These are phyloP conservation scores for Macadamia integrifolia DNA, from an alignment of 164 flowering plant species.

Conservation along the genomic window DNA sequence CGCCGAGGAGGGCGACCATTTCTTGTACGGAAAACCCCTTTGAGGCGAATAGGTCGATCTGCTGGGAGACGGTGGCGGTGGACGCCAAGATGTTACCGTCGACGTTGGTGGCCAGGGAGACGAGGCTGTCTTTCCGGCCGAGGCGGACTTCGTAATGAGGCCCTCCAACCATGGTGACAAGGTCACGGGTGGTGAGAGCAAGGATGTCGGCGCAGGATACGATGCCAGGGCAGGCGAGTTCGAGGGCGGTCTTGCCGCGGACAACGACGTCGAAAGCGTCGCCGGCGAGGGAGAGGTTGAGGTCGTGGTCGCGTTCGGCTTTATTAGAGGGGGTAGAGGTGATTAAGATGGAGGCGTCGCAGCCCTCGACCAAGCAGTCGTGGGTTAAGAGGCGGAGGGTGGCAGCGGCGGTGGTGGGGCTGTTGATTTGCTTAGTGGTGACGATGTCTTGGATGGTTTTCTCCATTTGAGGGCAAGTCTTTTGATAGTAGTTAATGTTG, in stretches of 20 bases:
- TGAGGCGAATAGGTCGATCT: conserved; percentile 32
- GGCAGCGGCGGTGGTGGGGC: conserved; percentile 66
- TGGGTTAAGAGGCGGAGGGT: conserved; percentile 59
- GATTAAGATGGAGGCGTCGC: conserved; percentile 59
- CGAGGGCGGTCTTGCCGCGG: conserved; percentile 54
- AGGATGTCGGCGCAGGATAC: conserved; percentile 77
- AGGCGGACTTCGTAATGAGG: conserved; percentile 44
- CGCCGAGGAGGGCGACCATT: conserved; percentile 59
- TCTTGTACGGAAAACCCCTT: conserved; percentile 54
- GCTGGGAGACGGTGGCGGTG: conserved; percentile 26
- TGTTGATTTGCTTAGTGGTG: conserved; percentile 41
- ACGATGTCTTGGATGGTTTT: conserved; percentile 33
- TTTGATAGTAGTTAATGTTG: conserved; percentile 37
- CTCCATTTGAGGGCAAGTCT: conserved; percentile 39
- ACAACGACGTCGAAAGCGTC: conserved; percentile 62
- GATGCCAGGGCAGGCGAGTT: conserved; percentile 58
- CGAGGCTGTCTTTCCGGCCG: conserved; percentile 55
- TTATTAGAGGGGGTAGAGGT: conserved; percentile 44
- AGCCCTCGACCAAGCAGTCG: conserved; percentile 57
- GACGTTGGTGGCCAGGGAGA: conserved; percentile 34
- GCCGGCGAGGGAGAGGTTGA: conserved; percentile 70
- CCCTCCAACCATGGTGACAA: conserved; percentile 64
- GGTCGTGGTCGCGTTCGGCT: conserved; percentile 68
- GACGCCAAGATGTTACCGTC: conserved; percentile 27
- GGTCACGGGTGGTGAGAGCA: conserved; percentile 52